Evolutionary conservation across 2,329 filamentous ascomycete genomes (phyloP), one percentile per base, ranked within the genome.

Genomic region (Curvularia spicifera): DNA sequence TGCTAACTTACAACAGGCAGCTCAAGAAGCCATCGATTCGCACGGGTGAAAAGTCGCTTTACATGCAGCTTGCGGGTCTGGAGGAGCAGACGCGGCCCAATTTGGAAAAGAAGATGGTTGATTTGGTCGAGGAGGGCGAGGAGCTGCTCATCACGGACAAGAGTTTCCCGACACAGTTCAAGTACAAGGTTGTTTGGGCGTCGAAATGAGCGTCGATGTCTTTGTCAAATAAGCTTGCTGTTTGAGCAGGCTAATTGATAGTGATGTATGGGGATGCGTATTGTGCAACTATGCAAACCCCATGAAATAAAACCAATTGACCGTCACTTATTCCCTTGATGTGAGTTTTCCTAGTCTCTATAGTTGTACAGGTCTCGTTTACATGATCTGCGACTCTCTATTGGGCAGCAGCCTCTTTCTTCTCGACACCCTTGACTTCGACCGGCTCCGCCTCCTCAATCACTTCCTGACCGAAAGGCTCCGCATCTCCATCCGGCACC

Each of bases 101-200:
- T 73, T 80, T 99, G 61, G 82, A 82, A 61, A 91, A 90, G 80
- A 95, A 89, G 69, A 81, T 99, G 57, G 79, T 77, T 28, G 91
- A 96, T 26, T 78, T 99, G 62, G 83, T 99, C 22, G 84, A 85
- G 45, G 83, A 93, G 68, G 92, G 93, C 12, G 90, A 97, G 73
- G 92, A 97, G 78, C 85, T 99, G 47, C 91, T 88, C n/a, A 89
- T 99, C 46, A 93, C 91, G 15, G 94, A 98, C 76, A 90, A 91
- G n/a, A 91, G 92, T 1, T 95, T 96, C 73, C 86, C 88, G 33
- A 88, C 91, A 26, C 86, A 90, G 72, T 88, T 87, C 78, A 83
- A 85, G 65, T 89, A 84, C 76, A 83, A 82, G 68, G 70, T 87
- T 56, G 73, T 80, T 4, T 87, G 84, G 71, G 54, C 51, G 24